Percentiles rank a stretch among this genome's conserved stretches.
These are phyloP conservation scores for Kazachstania bromeliacearum DNA, from an alignment of 805 yeast species.

Conservation along the genomic window DNA sequence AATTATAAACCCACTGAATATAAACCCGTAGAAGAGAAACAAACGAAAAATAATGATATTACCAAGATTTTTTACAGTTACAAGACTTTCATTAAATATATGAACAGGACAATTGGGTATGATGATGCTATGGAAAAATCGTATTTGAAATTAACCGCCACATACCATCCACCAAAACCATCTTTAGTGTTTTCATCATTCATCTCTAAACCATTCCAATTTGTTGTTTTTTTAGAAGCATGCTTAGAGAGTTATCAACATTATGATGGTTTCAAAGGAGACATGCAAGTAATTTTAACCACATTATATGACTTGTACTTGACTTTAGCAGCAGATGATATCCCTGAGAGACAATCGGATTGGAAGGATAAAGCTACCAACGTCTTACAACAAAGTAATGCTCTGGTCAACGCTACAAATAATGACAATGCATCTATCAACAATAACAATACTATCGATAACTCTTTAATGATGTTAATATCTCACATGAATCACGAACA, in stretches of 20 bases:
- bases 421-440: slow-evolving; percentile 5
- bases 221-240: slow-evolving; percentile 88
- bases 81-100: slow-evolving; percentile 48
- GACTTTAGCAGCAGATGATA: slow-evolving; percentile 39
- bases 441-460: slow-evolving; percentile 15
- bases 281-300: slow-evolving; percentile 61
- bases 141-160: slow-evolving; percentile 28
- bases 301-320: slow-evolving; percentile 80
- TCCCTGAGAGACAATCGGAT: slow-evolving; percentile 29
- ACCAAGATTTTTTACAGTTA: slow-evolving; percentile 41
- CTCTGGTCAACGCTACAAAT: slow-evolving; percentile 43
- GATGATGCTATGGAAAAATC: slow-evolving; percentile 8
- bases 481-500: slow-evolving; percentile 34
- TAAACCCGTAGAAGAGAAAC: slow-evolving; percentile 3
- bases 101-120: slow-evolving; percentile 29
- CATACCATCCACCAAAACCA: slow-evolving; percentile 89
- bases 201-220: slow-evolving; percentile 75
- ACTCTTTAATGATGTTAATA: slow-evolving; percentile 29
- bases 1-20: slow-evolving; percentile 44
- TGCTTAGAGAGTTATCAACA: slow-evolving; percentile 69
- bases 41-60: slow-evolving; percentile 5
- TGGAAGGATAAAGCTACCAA: slow-evolving; percentile 63
- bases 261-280: slow-evolving; percentile 59
- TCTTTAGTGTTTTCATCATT: slow-evolving; percentile 79
- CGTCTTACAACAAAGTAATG: slow-evolving; percentile 40